Conservation (phyloP, 257 asterid genomes). For the Ocimum tenuiflorum region DNA sequence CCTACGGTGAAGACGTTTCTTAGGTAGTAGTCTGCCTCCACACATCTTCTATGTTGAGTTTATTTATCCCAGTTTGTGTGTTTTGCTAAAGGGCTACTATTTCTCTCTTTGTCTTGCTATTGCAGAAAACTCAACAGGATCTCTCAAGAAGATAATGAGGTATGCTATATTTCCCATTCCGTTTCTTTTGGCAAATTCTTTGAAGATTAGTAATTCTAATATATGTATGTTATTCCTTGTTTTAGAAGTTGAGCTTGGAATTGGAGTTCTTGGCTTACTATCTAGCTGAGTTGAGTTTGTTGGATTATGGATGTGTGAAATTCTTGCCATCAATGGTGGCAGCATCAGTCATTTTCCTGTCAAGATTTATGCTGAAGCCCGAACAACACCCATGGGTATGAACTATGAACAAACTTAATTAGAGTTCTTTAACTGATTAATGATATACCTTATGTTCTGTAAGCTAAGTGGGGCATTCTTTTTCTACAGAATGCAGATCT, state of each 20-base stretch:
- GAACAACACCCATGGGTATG: slow-evolving; percentile 68
- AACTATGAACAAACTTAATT: background rate
- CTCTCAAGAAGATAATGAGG: slow-evolving; percentile 55
- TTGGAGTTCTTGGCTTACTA: slow-evolving; percentile 80
- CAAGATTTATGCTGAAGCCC: slow-evolving; percentile 68
- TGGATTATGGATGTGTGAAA: slow-evolving; percentile 65
- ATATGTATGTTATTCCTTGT: background rate
- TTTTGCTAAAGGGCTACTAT: too few relatives aligned
- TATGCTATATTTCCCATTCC: slow-evolving; percentile 17
- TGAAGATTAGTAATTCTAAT: slow-evolving; percentile 14
- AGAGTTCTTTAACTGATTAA: background rate
- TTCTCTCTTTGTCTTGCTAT: too few relatives aligned
- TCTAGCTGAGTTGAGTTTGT: slow-evolving; percentile 67
- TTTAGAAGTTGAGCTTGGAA: slow-evolving; percentile 43
- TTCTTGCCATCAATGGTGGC: slow-evolving; percentile 83
- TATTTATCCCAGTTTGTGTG: too few relatives aligned
- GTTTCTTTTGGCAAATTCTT: background rate
- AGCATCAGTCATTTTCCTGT: slow-evolving; percentile 62
- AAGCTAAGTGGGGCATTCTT: background rate
- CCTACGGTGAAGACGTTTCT: slow-evolving; percentile 80
- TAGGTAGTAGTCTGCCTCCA: slow-evolving; percentile 15
- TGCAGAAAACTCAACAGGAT: slow-evolving; percentile 31
- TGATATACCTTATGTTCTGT: background rate
- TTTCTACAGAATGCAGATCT: slow-evolving; percentile 31
- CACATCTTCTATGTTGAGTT: too few relatives aligned